Evolutionary conservation across 2,329 filamentous ascomycete genomes (phyloP).

Genomic region (Botrytis deweyae): DNA sequence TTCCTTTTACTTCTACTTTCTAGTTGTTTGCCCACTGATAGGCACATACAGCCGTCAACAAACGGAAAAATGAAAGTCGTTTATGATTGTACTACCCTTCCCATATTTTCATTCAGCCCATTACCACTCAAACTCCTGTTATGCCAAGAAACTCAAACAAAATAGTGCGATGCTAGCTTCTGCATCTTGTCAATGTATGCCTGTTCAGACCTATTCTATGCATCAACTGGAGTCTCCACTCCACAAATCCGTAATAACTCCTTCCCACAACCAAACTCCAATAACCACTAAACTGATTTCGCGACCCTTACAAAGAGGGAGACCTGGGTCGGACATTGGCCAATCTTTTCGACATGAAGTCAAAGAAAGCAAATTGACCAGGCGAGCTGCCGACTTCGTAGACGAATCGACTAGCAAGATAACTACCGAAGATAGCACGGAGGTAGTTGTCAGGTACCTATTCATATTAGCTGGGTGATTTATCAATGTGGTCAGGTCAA

Average conservation of each 20-base stretch:
- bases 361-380: conserved; percentile 97
- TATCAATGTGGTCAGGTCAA: conserved; percentile 25
- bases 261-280: not conserved
- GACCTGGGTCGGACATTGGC: conserved; percentile 19
- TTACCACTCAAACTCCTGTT: conserved; percentile 1
- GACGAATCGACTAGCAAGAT: conserved; percentile 91
- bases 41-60: not conserved
- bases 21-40: not conserved
- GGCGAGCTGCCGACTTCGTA: conserved; percentile 92
- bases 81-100: not conserved
- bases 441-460: conserved; percentile 88
- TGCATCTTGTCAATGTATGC: not conserved
- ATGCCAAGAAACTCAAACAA: not conserved
- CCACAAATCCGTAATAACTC: not conserved
- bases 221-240: not conserved
- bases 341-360: conserved; percentile 54
- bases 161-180: not conserved
- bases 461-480: conserved; percentile 7
- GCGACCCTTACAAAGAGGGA: not conserved
- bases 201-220: not conserved
- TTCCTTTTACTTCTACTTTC: not conserved
- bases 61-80: not conserved
- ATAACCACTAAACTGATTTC: not conserved
- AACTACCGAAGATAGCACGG: conserved; percentile 92
- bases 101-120: not conserved